A percentile compares a stretch with the other conserved stretches of the same genome.
Evolutionary conservation across 306 rosid genomes (phyloP).

Genomic region (Crotalaria pallida): DNA sequence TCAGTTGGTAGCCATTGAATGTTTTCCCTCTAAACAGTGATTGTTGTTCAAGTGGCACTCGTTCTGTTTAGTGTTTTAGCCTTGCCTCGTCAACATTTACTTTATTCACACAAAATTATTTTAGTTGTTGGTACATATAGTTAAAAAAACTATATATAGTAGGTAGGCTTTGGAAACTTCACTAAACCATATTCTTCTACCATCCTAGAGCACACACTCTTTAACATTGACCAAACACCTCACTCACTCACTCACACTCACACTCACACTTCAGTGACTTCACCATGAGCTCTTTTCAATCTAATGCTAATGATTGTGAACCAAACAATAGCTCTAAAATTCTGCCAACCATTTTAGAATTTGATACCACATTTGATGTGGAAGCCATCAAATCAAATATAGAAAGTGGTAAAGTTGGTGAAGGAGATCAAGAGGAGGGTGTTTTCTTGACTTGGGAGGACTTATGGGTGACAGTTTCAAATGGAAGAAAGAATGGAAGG

Average conservation of each 20-base stretch:
- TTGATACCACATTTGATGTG: slow-evolving; percentile 17
- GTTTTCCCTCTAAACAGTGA: no score
- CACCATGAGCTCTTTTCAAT: slow-evolving; percentile 15
- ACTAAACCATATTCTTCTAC: slow-evolving; percentile 2
- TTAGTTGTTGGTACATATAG: not conserved
- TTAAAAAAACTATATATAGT: not conserved
- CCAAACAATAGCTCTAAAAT: slow-evolving; percentile 10
- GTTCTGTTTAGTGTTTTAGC: not conserved
- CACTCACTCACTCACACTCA: not conserved
- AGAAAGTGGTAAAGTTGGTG: not conserved
- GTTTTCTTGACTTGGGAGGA: slow-evolving; percentile 50
- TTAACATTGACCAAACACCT: not conserved
- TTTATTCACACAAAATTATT: no score
- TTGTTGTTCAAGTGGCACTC: not conserved
- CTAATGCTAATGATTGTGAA: slow-evolving; percentile 12
- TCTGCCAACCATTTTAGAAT: slow-evolving; percentile 6
- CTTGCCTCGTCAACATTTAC: not conserved
- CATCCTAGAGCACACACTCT: not conserved
- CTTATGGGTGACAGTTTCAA: slow-evolving; percentile 38
- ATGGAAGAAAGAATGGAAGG: slow-evolving; percentile 30
- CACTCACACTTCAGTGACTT: not conserved
- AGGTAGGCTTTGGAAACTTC: slow-evolving; percentile 1
- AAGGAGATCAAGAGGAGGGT: not conserved
- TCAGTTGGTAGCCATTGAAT: no score
- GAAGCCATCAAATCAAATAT: not conserved